Conservation (phyloP, 2,329 filamentous ascomycete species). For the Fusarium avenaceum region DNA sequence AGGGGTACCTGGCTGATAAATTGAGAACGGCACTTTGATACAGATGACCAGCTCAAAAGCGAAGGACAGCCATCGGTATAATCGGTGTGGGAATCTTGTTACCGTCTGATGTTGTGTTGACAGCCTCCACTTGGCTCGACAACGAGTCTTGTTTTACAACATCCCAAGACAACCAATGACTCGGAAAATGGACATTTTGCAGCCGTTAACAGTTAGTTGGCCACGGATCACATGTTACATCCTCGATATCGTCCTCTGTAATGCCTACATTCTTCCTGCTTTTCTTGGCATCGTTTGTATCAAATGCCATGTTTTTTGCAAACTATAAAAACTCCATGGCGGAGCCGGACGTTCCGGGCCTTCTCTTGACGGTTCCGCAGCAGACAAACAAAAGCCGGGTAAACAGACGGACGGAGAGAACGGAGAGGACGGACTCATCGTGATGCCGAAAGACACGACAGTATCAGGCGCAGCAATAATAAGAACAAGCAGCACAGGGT, state of each 20-base stretch:
- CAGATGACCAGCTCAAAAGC: neutral
- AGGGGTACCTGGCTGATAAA: neutral
- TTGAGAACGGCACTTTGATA: neutral
- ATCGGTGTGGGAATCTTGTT: neutral
- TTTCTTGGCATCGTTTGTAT: neutral
- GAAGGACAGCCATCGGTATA: neutral
- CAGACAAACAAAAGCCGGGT: neutral
- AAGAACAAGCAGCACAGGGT: slow-evolving; percentile 6
- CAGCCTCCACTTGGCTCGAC: slow-evolving; percentile 15
- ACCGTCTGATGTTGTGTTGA: slow-evolving; percentile 1
- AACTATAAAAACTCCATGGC: slow-evolving; percentile 26
- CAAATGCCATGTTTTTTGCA: slow-evolving; percentile 30
- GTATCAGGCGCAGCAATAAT: slow-evolving; percentile 7
- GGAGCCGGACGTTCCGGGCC: slow-evolving; percentile 17
- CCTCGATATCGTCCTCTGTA: slow-evolving; percentile 4
- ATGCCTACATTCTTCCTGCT: neutral
- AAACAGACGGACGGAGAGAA: neutral
- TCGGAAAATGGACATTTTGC: neutral
- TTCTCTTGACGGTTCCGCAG: neutral
- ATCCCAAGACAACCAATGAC: neutral
- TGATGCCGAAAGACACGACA: slow-evolving; percentile 1
- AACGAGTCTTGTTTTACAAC: slow-evolving; percentile 8
- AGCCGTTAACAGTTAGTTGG: neutral
- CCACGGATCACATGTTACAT: neutral
- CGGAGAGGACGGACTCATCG: neutral